phyloP scores from a whole-genome alignment of 139 green algal species.

The Mychonastes homosphaera region DNA sequence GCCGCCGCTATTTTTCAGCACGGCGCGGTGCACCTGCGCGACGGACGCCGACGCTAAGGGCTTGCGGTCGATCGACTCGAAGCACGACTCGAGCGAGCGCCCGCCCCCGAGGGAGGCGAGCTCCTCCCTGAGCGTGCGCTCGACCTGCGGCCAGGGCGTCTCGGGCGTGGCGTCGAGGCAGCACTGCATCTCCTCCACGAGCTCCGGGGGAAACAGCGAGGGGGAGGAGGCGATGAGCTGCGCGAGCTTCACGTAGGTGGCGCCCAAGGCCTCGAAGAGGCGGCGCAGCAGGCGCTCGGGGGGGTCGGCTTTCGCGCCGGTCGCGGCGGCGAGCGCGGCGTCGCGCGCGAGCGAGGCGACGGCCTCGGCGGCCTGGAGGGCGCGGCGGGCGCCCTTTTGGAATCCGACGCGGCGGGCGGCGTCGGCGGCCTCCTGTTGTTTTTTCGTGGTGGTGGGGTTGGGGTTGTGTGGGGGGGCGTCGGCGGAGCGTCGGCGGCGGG shows the following conservation, averaged over 20 bases:
- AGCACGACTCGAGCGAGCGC: constrained; percentile 61
- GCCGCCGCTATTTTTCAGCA: constrained; percentile 55
- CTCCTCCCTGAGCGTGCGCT: constrained; percentile 55
- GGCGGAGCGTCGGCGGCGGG: no score
- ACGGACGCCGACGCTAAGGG: constrained; percentile 85
- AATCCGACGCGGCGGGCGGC: no score
- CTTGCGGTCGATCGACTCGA: constrained; percentile 62
- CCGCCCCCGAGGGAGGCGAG: no score
- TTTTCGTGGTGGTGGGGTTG: no score
- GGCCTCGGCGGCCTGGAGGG: no score
- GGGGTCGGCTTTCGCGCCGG: no score
- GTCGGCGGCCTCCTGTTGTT: no score
- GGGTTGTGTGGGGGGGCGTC: no score
- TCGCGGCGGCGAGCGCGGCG: no score
- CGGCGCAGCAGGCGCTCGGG: constrained; percentile 48
- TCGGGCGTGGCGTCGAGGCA: constrained; percentile 85
- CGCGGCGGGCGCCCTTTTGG: no score
- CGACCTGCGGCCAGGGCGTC: constrained; percentile 65
- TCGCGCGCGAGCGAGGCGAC: no score
- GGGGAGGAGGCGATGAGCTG: constrained; percentile 68
- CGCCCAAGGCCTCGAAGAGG: constrained; percentile 90
- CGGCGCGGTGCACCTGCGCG: constrained; percentile 82
- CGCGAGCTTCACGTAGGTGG: constrained; percentile 90
- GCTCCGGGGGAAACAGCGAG: constrained; percentile 88
- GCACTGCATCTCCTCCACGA: constrained; percentile 92